Evolutionary conservation across 1,284 basidiomycete species (phyloP).

Genomic region (Meira nashicola): DNA sequence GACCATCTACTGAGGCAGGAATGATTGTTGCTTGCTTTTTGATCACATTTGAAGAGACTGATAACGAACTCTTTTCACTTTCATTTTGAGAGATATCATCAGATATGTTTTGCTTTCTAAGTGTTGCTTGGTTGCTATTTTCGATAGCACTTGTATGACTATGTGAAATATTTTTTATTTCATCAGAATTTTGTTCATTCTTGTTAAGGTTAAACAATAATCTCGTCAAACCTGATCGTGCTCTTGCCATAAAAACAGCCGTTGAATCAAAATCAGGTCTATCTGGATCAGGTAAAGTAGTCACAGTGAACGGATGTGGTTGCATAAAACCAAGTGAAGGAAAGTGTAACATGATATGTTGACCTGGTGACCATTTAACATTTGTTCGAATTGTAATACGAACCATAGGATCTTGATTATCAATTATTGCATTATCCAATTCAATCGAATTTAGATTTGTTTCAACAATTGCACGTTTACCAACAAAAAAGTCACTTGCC

Average conservation of each 20-base stretch:
- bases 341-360: slow-evolving; percentile 45
- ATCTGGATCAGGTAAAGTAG: slow-evolving; percentile 30
- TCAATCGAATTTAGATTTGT: slow-evolving; percentile 7
- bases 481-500: slow-evolving; percentile 12
- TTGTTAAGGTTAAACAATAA: slow-evolving; percentile 16
- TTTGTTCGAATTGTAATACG: slow-evolving; percentile 31
- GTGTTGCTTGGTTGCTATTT: background rate
- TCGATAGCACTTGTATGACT: background rate
- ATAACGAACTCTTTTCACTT: background rate
- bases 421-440: slow-evolving; percentile 9
- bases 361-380: slow-evolving; percentile 33
- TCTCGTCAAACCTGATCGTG: slow-evolving; percentile 26
- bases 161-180: background rate
- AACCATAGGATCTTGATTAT: slow-evolving; percentile 17
- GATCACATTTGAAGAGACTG: background rate
- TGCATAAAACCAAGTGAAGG: slow-evolving; percentile 28
- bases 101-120: background rate
- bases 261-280: slow-evolving; percentile 21
- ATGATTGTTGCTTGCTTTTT: slow-evolving; percentile 4
- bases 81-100: background rate
- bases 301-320: slow-evolving; percentile 45
- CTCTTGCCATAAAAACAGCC: slow-evolving; percentile 29
- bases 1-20: slow-evolving; percentile 33
- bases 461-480: slow-evolving; percentile 6
- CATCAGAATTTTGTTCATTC: background rate